Evolutionary conservation across 257 asterid species (phyloP).

Genomic region (Knoxia roxburghii): DNA sequence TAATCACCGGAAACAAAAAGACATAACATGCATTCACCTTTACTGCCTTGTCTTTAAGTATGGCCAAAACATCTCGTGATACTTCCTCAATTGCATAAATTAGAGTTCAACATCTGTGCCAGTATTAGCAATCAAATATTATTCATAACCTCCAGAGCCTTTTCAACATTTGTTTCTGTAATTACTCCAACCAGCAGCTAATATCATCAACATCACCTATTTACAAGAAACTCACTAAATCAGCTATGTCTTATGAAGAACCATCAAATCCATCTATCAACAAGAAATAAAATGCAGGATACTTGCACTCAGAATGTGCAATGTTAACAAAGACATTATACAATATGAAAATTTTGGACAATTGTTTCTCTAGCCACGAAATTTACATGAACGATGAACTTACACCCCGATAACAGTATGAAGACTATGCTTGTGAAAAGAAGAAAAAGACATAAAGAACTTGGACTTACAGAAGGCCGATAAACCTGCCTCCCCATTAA

Average conservation of each 20-base stretch:
- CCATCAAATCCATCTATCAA: slow-evolving; percentile 2
- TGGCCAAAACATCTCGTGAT: too few species aligned
- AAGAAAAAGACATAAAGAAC: too few species aligned
- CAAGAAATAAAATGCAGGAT: not conserved
- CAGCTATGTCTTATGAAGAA: not conserved
- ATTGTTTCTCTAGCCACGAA: too few species aligned
- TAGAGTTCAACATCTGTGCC: not conserved
- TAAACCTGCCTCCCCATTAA: slow-evolving; percentile 94
- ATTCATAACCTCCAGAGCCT: slow-evolving; percentile 88
- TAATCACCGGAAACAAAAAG: too few species aligned
- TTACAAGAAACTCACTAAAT: slow-evolving; percentile 41
- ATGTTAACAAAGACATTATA: not conserved
- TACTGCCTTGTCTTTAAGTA: too few species aligned
- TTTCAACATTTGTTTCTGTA: slow-evolving; percentile 98
- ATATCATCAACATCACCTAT: slow-evolving; percentile 92
- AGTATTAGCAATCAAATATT: not conserved
- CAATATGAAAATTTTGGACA: too few species aligned
- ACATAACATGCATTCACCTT: too few species aligned
- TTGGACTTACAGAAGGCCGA: slow-evolving; percentile 88
- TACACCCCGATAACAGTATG: too few species aligned
- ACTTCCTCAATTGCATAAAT: too few species aligned
- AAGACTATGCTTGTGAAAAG: too few species aligned
- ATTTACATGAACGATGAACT: too few species aligned
- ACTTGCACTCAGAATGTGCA: not conserved
- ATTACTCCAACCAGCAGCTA: slow-evolving; percentile 99